Evolutionary conservation across 2,329 filamentous ascomycete genomes (phyloP).

Genomic region (Orbilia ellipsospora): DNA sequence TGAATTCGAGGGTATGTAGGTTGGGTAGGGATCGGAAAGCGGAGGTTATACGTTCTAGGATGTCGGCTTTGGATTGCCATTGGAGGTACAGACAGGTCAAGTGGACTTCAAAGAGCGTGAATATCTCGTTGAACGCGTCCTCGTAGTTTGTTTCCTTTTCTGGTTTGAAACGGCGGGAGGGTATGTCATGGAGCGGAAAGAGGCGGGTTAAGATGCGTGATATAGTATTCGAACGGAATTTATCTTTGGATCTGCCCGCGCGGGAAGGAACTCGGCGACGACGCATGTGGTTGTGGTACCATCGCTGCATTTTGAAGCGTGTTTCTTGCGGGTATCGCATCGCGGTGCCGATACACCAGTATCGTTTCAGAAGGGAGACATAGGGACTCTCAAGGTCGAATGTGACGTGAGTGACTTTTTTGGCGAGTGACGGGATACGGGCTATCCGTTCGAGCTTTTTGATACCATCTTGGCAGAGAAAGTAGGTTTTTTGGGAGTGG

Average conservation of each 20-base stretch:
- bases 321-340: constrained; percentile 48
- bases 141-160: constrained; percentile 41
- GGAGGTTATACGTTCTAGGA: constrained; percentile 38
- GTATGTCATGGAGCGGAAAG: not conserved
- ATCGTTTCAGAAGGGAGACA: constrained; percentile 38
- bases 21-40: constrained; percentile 43
- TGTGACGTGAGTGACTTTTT: constrained; percentile 34
- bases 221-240: not conserved
- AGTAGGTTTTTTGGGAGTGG: constrained; percentile 47
- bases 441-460: constrained; percentile 39
- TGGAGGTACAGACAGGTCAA: constrained; percentile 31
- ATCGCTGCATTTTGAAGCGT: constrained; percentile 32
- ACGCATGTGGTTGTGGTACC: constrained; percentile 48
- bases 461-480: constrained; percentile 45
- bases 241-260: constrained; percentile 20
- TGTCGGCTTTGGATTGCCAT: constrained; percentile 46
- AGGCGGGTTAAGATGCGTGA: not conserved
- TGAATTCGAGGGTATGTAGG: constrained; percentile 34
- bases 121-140: constrained; percentile 47
- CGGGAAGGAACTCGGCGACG: constrained; percentile 2
- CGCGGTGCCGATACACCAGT: constrained; percentile 47
- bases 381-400: constrained; percentile 49
- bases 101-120: constrained; percentile 46
- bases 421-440: constrained; percentile 25
- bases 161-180: not conserved